Conservation (phyloP, 257 asterid species). For the Fraxinus pennsylvanica region DNA sequence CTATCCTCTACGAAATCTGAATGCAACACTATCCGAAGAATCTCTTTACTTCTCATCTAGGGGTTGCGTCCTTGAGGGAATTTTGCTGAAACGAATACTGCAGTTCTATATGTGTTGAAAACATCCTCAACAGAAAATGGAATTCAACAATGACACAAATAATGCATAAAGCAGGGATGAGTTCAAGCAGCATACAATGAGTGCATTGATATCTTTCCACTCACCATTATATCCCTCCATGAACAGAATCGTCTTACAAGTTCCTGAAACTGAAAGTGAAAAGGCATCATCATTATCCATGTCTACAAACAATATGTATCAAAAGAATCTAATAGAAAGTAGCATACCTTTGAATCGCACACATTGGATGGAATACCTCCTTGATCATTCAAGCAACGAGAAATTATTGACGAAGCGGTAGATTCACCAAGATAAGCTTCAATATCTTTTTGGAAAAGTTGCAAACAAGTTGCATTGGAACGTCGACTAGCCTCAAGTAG, state of each 20-base stretch:
- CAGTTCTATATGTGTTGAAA: background rate
- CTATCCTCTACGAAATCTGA: background rate
- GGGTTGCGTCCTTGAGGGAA: background rate
- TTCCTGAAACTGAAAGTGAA: slow-evolving; percentile 72
- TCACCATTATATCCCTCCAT: slow-evolving; percentile 98
- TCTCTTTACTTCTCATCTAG: background rate
- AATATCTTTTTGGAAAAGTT: slow-evolving; percentile 73
- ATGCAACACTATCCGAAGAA: background rate
- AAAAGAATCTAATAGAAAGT: slow-evolving; percentile 23
- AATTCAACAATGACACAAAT: background rate
- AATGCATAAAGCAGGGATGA: background rate
- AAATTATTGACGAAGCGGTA: slow-evolving; percentile 78
- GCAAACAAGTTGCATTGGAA: slow-evolving; percentile 76
- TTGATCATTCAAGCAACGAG: slow-evolving; percentile 69
- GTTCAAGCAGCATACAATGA: background rate
- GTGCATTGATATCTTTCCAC: slow-evolving; percentile 29
- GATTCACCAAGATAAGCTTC: slow-evolving; percentile 87
- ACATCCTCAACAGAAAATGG: background rate
- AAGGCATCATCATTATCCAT: slow-evolving; percentile 31
- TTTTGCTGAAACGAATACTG: background rate
- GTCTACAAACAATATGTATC: slow-evolving; percentile 2
- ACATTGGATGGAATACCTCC: slow-evolving; percentile 43
- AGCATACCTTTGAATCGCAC: slow-evolving; percentile 56
- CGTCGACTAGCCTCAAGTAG: slow-evolving; percentile 94
- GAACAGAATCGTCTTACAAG: slow-evolving; percentile 72